Evolutionary conservation across 805 yeast species (phyloP).

Genomic region (Wickerhamiella bombiphila): DNA sequence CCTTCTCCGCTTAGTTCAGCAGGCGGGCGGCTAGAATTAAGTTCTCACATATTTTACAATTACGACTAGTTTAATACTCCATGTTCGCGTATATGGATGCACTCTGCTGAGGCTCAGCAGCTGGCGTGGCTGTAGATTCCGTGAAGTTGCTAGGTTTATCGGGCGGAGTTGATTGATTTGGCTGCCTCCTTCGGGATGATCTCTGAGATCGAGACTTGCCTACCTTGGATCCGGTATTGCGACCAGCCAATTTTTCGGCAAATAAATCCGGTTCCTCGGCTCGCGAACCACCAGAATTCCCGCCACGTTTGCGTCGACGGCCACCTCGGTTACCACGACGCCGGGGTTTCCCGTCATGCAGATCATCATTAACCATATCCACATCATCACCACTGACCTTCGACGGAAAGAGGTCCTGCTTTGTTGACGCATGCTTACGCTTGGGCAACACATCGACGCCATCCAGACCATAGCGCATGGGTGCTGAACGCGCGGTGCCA

Average conservation of each 20-base stretch:
- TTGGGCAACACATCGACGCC: slow-evolving; percentile 8
- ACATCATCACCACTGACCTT: slow-evolving; percentile 7
- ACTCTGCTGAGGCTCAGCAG: too few species aligned
- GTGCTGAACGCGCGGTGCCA: slow-evolving; percentile 17
- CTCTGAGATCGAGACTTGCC: too few species aligned
- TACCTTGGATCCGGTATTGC: background rate
- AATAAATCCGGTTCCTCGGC: slow-evolving; percentile 13
- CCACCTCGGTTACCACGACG: slow-evolving; percentile 1
- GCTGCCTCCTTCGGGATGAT: too few species aligned
- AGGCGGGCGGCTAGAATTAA: too few species aligned
- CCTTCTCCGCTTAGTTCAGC: too few species aligned
- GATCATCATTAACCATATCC: slow-evolving; percentile 21
- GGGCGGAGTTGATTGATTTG: too few species aligned
- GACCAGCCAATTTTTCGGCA: slow-evolving; percentile 8
- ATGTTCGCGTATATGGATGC: slow-evolving; percentile 4
- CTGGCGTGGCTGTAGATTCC: too few species aligned
- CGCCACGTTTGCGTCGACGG: slow-evolving; percentile 7
- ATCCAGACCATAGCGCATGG: slow-evolving; percentile 16
- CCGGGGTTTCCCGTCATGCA: slow-evolving; percentile 24
- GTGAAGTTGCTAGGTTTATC: too few species aligned
- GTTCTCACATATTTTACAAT: too few species aligned
- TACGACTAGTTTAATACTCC: slow-evolving; percentile 5
- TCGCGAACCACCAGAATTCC: slow-evolving; percentile 1
- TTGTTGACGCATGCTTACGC: background rate
- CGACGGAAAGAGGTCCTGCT: slow-evolving; percentile 17